Base-by-base conservation (phyloP, 805 yeast species). In the Citeromyces nyonsensis region DNA sequence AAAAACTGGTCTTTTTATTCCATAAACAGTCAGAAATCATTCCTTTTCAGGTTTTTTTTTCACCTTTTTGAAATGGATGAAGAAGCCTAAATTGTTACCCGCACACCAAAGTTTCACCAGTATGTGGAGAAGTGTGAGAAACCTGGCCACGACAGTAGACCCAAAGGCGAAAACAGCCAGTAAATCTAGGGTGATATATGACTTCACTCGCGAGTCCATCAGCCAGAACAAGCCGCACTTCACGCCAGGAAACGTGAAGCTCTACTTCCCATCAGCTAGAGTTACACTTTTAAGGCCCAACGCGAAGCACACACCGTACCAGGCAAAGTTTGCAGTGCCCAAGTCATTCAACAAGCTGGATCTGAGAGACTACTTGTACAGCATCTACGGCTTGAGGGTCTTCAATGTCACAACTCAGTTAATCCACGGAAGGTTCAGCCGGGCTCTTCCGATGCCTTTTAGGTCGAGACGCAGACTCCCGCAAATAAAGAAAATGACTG, bases 241-340 rank as follows among this genome's bases (percentile, higher is more conserved):
- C 67, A 63, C 61, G 27, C 70, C 80, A 6, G 98, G 98, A 45
- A 76, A 71, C 5, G 72, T 67, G 41, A 63, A 79, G 40, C 61
- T 80, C 7, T 86, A 72, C 51, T 81, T 88, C 52, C 98, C 98
- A 24, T 73, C 73, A 39, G 95, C 93, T 1, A 64, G 88, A 39
- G 63, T 88, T 26, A 71, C 81, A 32, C 61, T 88, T 24, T 57
- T 91, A 39, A 69, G 94, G 49, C 95, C 96, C 28, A 81, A 81
- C 47, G 95, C 97, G n/a, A 82, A 82, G 48, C 94, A 83, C 56
- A 81, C 95, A 0, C 99, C 99, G 31, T 86, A 81, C 57, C 96
- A 85, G 56, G 97, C 97, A 32, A 85, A 84, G 52, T 91, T 91
- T 56, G 72, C 82, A 40, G 98, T 93, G 12, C 98, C 99, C 10